A percentile compares a stretch with the other conserved stretches of the same genome.
These are phyloP conservation scores for Ramaria sp. DNA, from an alignment of 768 basidiomycete species.

Conservation along the genomic window DNA sequence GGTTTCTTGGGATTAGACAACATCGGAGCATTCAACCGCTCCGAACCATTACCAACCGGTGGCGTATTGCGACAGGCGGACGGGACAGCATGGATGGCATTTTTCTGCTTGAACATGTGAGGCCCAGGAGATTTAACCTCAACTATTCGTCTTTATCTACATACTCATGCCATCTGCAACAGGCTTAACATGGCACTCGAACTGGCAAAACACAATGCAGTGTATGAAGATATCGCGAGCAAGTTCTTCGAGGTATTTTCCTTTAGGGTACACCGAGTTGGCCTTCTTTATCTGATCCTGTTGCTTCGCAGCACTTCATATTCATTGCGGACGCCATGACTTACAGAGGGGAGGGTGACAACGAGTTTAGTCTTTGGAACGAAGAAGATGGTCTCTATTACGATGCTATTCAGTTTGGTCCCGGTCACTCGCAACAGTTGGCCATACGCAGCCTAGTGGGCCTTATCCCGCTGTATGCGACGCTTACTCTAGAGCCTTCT, in stretches of 20 bases:
- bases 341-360: conserved; percentile 58
- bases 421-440: conserved; percentile 75
- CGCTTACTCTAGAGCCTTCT: conserved; percentile 84
- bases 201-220: conserved; percentile 92
- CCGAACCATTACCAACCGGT: conserved; percentile 92
- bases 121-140: conserved; percentile 13
- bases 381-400: conserved; percentile 98
- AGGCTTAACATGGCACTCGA: conserved; percentile 97
- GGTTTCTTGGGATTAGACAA: conserved; percentile 98
- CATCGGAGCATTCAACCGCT: conserved; percentile 96
- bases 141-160: neutral
- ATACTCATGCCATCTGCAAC: conserved; percentile 5
- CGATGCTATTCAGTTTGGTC: conserved; percentile 87
- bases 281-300: conserved; percentile 1
- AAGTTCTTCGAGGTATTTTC: conserved; percentile 80
- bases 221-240: conserved; percentile 98
- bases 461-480: conserved; percentile 94
- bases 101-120: conserved; percentile 94
- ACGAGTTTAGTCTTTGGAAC: conserved; percentile 83
- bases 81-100: conserved; percentile 99
- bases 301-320: conserved; percentile 71
- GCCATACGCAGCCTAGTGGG: conserved; percentile 93
- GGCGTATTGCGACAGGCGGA: conserved; percentile 93
- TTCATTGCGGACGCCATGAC: conserved; percentile 99
- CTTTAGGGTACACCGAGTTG: neutral